Percentiles rank a stretch among this genome's conserved stretches.
Evolutionary conservation across 257 asterid species (phyloP).

Genomic region (Solanum paucissectum): DNA sequence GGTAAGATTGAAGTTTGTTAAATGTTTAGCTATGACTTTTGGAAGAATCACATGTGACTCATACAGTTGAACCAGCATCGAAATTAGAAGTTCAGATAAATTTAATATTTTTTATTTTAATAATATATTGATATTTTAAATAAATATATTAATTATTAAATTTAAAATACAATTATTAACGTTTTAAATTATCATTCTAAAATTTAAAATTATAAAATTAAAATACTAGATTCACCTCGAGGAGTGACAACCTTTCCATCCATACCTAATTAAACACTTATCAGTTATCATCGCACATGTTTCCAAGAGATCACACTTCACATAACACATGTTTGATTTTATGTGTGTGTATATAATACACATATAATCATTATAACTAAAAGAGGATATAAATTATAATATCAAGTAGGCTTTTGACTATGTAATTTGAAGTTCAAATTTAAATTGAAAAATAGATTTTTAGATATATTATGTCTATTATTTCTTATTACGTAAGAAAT

Average conservation of each 20-base stretch:
- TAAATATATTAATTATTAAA: too few species aligned
- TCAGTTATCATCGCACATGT: neutral
- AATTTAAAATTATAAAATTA: neutral
- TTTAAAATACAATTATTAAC: neutral
- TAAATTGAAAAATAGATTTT: neutral
- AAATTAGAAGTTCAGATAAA: neutral
- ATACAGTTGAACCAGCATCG: rapidly evolving
- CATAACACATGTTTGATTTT: neutral
- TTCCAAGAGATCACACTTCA: neutral
- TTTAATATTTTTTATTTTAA: neutral
- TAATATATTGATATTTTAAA: too few species aligned
- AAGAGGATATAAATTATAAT: neutral
- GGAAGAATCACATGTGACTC: neutral
- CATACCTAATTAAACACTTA: neutral
- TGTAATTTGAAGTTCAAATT: neutral
- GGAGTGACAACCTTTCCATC: neutral
- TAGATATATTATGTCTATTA: neutral
- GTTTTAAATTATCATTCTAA: neutral
- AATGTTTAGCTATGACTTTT: neutral
- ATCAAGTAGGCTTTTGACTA: neutral
- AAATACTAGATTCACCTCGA: neutral
- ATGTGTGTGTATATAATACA: neutral
- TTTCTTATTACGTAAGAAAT: neutral
- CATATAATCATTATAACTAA: neutral
- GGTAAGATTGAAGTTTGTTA: neutral